Base-by-base conservation (phyloP, 345 rosid genomes). In the Murraya koenigii region DNA sequence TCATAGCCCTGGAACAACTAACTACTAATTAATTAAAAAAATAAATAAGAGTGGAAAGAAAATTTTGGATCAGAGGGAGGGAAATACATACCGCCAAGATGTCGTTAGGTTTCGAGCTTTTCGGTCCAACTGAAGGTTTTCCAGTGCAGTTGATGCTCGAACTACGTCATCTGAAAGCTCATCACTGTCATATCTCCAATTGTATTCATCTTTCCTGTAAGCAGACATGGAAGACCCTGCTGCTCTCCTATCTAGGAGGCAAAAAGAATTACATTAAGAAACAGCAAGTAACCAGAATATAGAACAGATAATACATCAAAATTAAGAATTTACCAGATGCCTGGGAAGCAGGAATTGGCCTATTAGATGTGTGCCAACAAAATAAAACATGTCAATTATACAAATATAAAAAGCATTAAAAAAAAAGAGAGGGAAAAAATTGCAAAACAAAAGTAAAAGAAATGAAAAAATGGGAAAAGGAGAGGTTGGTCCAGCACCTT, bases 41-140 rank as follows among this genome's bases (percentile, higher is more conserved):
- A 41, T 61, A 25, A n/a, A n/a, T 39, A 39, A 39, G 10, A 44
- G 15, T 17, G 0, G 17, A 44, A 44, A 2, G 5, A 13, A 13
- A 44, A 44, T 44, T 44, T 44, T 44, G 49, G 8, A 61, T 83
- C 23, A 13, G 56, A 2, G 73, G 64, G 55, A 8, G 72, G 71
- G 52, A 77, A 75, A 49, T 75, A 82, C 91, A 72, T 71, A 92
- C 99, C 97, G 91, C 99, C 97, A 94, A 7, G 99, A 94, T 26
- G 97, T 74, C 23, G 97, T 89, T 69, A 96, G 84, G 84, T 94
- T 96, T 56, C 92, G 77, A 63, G 98, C 91, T 85, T 95, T 95
- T 82, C 97, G 85, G 87, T 95, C 98, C 80, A 96, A 85, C 82
- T 93, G 97, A 84, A 95, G 99, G 86, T 92, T 93, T 84, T 95